phyloP scores from a whole-genome alignment of 495 filamentous ascomycete species.

The Sporormia fimetaria region DNA sequence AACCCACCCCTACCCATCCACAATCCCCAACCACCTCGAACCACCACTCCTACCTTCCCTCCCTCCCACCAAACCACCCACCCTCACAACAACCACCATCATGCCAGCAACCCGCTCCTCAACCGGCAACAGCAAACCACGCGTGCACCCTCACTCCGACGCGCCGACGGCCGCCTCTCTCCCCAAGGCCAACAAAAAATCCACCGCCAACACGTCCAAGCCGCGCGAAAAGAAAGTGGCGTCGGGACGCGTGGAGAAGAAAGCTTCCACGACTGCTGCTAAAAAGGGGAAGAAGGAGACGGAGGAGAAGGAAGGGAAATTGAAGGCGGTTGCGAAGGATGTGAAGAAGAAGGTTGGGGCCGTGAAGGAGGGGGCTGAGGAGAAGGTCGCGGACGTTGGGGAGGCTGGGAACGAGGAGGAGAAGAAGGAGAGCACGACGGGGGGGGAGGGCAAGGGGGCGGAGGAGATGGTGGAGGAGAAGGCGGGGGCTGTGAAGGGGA shows the following conservation, averaged over 20 bases:
- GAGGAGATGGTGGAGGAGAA: constrained; percentile 23
- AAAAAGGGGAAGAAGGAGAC: constrained; percentile 8
- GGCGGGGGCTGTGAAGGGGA: constrained; percentile 26
- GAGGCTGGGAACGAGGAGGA: constrained; percentile 9
- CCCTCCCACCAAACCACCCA: background rate
- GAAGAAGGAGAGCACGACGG: background rate
- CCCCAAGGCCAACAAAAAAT: constrained; percentile 9
- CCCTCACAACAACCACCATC: constrained; percentile 1
- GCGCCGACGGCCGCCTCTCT: constrained; percentile 8
- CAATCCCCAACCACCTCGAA: background rate
- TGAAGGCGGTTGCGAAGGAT: constrained; percentile 11
- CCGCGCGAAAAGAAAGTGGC: constrained; percentile 27
- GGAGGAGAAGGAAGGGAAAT: background rate
- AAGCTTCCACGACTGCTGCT: constrained; percentile 2
- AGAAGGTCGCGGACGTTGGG: constrained; percentile 11
- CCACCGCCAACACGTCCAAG: constrained; percentile 28
- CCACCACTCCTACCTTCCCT: background rate
- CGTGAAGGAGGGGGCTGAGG: constrained; percentile 28
- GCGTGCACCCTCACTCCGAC: constrained; percentile 17
- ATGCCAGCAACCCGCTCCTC: constrained; percentile 25
- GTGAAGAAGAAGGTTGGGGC: constrained; percentile 29
- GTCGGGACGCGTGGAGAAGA: constrained; percentile 20
- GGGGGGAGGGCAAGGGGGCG: constrained; percentile 8
- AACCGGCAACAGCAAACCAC: constrained; percentile 27
- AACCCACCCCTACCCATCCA: background rate